A percentile compares a stretch with the other conserved stretches of the same genome.
Conservation (phyloP, 805 yeast genomes). For the Metschnikowia reukaufii region DNA sequence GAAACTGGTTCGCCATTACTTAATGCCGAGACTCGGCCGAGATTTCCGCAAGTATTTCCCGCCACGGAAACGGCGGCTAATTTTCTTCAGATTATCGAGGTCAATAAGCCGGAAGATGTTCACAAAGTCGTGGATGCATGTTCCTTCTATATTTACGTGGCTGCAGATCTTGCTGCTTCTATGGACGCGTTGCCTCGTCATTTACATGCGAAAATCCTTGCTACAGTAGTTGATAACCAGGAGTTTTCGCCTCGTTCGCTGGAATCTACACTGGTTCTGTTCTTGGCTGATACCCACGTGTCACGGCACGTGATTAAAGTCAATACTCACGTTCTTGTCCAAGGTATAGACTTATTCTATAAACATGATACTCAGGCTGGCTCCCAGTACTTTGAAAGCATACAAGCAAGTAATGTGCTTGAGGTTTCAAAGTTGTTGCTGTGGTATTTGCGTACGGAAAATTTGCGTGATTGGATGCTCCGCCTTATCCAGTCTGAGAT, state of each 20-base stretch:
- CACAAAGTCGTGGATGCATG: conserved; percentile 18
- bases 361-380: conserved; percentile 34
- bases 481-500: conserved; percentile 17
- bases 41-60: conserved; percentile 18
- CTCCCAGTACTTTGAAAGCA: conserved; percentile 27
- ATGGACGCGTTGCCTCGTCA: conserved; percentile 16
- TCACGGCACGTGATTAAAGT: conserved; percentile 34
- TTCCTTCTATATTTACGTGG: conserved; percentile 26
- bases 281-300: conserved; percentile 13
- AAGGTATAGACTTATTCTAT: conserved; percentile 33
- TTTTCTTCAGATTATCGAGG: conserved; percentile 24
- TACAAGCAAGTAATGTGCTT: conserved; percentile 36
- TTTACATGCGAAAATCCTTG: conserved; percentile 25
- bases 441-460: conserved; percentile 28
- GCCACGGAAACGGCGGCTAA: conserved; percentile 13
- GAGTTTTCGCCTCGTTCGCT: conserved; percentile 39
- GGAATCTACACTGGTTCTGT: conserved; percentile 29
- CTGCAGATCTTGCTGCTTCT: conserved; percentile 20
- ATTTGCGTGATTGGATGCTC: conserved; percentile 25
- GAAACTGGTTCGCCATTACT: conserved; percentile 33
- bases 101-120: conserved; percentile 20
- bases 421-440: conserved; percentile 33
- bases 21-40: conserved; percentile 26
- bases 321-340: conserved; percentile 25
- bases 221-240: conserved; percentile 39